These are phyloP conservation scores for Lyophyllum atratum DNA, from an alignment of 768 basidiomycete species.

Conservation along the genomic window DNA sequence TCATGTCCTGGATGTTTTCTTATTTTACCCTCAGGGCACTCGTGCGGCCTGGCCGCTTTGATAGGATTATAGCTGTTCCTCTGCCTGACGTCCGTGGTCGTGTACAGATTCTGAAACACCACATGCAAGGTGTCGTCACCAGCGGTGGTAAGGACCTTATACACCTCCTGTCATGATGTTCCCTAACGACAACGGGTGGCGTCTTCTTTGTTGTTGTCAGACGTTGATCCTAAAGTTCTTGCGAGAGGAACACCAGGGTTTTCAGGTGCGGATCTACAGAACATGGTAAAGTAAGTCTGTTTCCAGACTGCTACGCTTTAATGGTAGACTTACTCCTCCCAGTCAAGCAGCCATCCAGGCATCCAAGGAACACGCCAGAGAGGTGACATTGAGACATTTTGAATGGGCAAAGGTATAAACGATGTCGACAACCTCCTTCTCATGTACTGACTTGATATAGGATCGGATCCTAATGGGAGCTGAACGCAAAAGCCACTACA, in stretches of 20 bases:
- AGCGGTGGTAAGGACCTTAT: slow-evolving; percentile 45
- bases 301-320: not conserved
- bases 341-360: slow-evolving; percentile 95
- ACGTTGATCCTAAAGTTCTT: slow-evolving; percentile 83
- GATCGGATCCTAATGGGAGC: slow-evolving; percentile 97
- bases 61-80: slow-evolving; percentile 89
- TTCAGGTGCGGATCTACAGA: slow-evolving; percentile 95
- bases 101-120: slow-evolving; percentile 89
- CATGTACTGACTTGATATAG: slow-evolving; percentile 30
- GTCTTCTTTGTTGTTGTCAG: slow-evolving; percentile 32
- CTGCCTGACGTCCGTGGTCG: slow-evolving; percentile 94
- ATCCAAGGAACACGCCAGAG: slow-evolving; percentile 74
- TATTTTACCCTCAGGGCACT: slow-evolving; percentile 63
- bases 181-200: slow-evolving; percentile 12
- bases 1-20: slow-evolving; percentile 1
- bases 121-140: slow-evolving; percentile 79
- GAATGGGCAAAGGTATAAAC: slow-evolving; percentile 91
- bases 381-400: slow-evolving; percentile 80
- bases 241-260: slow-evolving; percentile 96
- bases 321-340: slow-evolving; percentile 9
- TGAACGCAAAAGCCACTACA: slow-evolving; percentile 87
- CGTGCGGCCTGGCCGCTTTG: slow-evolving; percentile 95
- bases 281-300: slow-evolving; percentile 85
- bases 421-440: not conserved
- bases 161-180: slow-evolving; percentile 5